A percentile compares a stretch with the other conserved stretches of the same genome.
These are phyloP conservation scores for Haberlea rhodopensis DNA, from an alignment of 257 asterid species.

Conservation along the genomic window DNA sequence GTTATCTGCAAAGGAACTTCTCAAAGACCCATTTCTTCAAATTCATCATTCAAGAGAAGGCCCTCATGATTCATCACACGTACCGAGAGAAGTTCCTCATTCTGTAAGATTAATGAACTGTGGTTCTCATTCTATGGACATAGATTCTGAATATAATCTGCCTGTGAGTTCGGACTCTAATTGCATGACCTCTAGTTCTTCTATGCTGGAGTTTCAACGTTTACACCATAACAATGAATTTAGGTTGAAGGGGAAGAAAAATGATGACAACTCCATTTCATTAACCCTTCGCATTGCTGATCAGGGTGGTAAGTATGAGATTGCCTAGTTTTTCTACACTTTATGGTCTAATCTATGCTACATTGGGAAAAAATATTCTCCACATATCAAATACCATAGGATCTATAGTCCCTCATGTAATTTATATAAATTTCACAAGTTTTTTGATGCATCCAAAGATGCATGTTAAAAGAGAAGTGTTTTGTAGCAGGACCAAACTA, in stretches of 20 bases:
- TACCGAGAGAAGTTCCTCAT: slow-evolving; percentile 39
- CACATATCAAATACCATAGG: background rate
- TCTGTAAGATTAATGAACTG: slow-evolving; percentile 30
- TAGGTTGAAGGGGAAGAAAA: slow-evolving; percentile 56
- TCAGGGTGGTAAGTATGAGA: slow-evolving; percentile 42
- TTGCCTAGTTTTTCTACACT: background rate
- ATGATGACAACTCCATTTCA: slow-evolving; percentile 47
- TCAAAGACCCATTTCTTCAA: slow-evolving; percentile 61
- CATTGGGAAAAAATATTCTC: background rate
- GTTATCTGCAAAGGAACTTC: slow-evolving; percentile 69
- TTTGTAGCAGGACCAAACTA: background rate
- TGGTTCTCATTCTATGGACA: slow-evolving; percentile 63
- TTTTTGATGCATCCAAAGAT: background rate
- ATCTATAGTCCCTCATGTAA: background rate
- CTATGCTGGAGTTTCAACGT: slow-evolving; percentile 47
- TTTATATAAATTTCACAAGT: too few relatives aligned
- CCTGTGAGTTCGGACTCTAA: slow-evolving; percentile 43
- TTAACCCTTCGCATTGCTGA: slow-evolving; percentile 55
- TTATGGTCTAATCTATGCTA: background rate
- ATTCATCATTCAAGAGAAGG: slow-evolving; percentile 33
- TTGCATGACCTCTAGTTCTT: slow-evolving; percentile 39
- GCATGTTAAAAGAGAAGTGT: background rate
- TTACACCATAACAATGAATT: slow-evolving; percentile 53
- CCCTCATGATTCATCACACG: slow-evolving; percentile 28
- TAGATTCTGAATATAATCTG: slow-evolving; percentile 54